Conservation (phyloP, 495 filamentous ascomycete genomes). For the Evernia prunastri region DNA sequence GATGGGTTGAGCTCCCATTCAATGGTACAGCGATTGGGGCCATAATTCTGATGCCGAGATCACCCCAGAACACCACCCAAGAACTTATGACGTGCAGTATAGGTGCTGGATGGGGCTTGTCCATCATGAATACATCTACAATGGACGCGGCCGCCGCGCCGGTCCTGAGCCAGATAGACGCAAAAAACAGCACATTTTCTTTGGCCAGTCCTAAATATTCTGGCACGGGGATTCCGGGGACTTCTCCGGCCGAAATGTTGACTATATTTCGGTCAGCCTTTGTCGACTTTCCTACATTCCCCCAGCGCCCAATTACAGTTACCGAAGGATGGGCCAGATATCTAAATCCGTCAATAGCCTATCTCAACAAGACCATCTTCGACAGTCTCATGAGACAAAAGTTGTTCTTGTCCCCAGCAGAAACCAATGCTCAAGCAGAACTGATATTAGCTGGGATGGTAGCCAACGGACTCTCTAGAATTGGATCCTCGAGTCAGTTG, state of each 20-base stretch:
- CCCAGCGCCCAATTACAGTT: background rate
- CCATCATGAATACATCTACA: background rate
- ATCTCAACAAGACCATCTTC: conserved; percentile 7
- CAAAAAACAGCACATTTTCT: background rate
- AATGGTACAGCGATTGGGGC: conserved; percentile 11
- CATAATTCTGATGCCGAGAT: background rate
- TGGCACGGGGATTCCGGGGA: no score
- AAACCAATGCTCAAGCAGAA: no score
- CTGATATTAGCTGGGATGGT: background rate
- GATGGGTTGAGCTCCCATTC: conserved; percentile 18
- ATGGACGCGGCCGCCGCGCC: background rate
- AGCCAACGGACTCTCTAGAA: conserved; percentile 19
- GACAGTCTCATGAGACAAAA: conserved; percentile 1
- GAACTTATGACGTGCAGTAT: conserved; percentile 7
- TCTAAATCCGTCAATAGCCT: conserved; percentile 11
- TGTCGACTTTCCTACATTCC: background rate
- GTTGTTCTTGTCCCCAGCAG: background rate
- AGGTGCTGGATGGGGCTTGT: conserved; percentile 5
- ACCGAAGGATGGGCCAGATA: conserved; percentile 11
- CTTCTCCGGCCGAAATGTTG: background rate
- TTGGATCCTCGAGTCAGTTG: conserved; percentile 6
- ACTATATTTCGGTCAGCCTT: no score
- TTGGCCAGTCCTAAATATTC: background rate
- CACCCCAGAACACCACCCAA: background rate
- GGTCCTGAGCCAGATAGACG: background rate